phyloP scores from a whole-genome alignment of 140 eudicot genomes.

The Ambrosia hybrid region DNA sequence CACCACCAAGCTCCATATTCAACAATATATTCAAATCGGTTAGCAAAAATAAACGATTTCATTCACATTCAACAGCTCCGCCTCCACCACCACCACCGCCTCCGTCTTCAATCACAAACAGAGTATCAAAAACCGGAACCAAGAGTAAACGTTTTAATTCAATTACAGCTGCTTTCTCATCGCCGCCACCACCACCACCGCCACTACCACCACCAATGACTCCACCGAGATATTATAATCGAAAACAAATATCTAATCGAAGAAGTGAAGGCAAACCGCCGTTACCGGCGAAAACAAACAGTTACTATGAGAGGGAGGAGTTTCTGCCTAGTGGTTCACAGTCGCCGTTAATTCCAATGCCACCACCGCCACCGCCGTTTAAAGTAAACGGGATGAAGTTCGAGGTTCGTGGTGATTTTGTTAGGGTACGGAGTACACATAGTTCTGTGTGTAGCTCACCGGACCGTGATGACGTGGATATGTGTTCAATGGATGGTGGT shows the following conservation, averaged over 20 bases:
- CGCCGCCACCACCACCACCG: constrained; percentile 29
- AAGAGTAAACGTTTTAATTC: constrained; percentile 33
- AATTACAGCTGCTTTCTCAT: neutral
- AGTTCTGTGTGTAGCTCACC: constrained; percentile 77
- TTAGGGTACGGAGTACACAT: constrained; percentile 51
- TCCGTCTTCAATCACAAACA: constrained; percentile 47
- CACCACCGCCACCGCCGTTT: constrained; percentile 53
- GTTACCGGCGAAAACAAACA: constrained; percentile 48
- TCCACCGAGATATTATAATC: constrained; percentile 22
- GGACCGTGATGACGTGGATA: constrained; percentile 52
- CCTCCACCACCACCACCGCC: constrained; percentile 31
- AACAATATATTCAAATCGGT: constrained; percentile 57
- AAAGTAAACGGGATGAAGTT: constrained; percentile 47
- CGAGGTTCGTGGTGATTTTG: constrained; percentile 60
- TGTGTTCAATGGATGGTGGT: constrained; percentile 40
- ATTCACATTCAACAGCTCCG: constrained; percentile 3
- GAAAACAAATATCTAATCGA: neutral
- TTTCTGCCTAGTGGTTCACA: constrained; percentile 48
- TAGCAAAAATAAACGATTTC: constrained; percentile 51
- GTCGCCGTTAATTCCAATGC: constrained; percentile 70
- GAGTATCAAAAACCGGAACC: constrained; percentile 36
- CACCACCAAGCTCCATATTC: constrained; percentile 68
- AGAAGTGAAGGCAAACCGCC: constrained; percentile 62
- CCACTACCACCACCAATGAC: constrained; percentile 36
- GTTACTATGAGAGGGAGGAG: constrained; percentile 40